phyloP scores from a whole-genome alignment of 1,139 yeast genomes.

The Diutina neorugosa region DNA sequence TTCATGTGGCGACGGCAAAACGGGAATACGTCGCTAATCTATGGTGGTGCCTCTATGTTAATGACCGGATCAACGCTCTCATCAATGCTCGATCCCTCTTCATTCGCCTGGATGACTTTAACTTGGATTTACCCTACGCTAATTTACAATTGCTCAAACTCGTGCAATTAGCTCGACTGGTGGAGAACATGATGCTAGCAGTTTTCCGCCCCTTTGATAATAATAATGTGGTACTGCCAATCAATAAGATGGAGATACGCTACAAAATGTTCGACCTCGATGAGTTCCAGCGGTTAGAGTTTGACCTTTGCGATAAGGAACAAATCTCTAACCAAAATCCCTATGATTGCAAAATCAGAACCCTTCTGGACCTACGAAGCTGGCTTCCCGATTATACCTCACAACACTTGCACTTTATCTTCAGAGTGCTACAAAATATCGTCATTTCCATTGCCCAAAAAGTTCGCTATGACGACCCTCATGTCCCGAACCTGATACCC shows the following conservation, averaged over 20 bases:
- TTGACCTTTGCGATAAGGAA: not conserved
- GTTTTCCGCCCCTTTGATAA: conserved; percentile 1
- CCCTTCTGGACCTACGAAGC: not conserved
- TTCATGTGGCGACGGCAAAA: conserved; percentile 6
- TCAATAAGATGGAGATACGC: conserved; percentile 2
- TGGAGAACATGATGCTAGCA: conserved; percentile 3
- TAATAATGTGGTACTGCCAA: not conserved
- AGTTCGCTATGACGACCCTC: conserved; percentile 16
- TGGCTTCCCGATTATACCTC: conserved; percentile 9
- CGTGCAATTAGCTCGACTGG: not conserved
- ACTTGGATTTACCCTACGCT: conserved; percentile 18
- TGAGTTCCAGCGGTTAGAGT: conserved; percentile 1
- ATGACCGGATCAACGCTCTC: conserved; percentile 26
- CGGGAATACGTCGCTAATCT: conserved; percentile 16
- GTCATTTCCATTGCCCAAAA: conserved; percentile 18
- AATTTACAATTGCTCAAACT: conserved; percentile 4
- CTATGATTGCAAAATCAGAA: not conserved
- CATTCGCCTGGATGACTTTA: conserved; percentile 23
- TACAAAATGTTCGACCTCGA: conserved; percentile 3
- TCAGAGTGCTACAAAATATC: conserved; percentile 18
- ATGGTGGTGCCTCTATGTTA: conserved; percentile 26
- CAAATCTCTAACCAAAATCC: not conserved
- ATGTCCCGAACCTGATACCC: conserved; percentile 15
- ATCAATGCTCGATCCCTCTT: conserved; percentile 25
- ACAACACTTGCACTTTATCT: conserved; percentile 14